Conservation (phyloP, 306 rosid genomes). For the Lotus japonicus region DNA sequence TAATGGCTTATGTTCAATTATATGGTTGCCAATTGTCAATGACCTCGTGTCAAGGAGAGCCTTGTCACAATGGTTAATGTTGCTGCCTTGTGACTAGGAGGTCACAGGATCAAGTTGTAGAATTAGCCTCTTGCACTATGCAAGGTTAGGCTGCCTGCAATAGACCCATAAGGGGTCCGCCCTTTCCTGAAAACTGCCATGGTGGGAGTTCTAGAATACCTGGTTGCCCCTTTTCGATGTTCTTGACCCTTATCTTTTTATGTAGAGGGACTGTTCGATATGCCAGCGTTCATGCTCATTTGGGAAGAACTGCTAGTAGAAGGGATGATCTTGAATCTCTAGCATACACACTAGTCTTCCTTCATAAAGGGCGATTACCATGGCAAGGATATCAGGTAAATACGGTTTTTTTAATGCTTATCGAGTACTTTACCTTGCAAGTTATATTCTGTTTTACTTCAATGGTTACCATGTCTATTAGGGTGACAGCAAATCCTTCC, state of each 20-base stretch:
- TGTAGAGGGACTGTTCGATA: slow-evolving; percentile 91
- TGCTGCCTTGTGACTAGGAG: too few relatives aligned
- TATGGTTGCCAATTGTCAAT: background rate
- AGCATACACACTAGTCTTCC: slow-evolving; percentile 90
- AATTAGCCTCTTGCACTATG: too few relatives aligned
- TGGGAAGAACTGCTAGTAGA: slow-evolving; percentile 98
- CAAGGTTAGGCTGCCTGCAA: too few relatives aligned
- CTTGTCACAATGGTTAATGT: too few relatives aligned
- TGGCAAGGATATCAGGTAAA: slow-evolving; percentile 96
- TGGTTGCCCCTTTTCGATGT: background rate
- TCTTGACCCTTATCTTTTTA: background rate
- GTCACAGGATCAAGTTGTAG: too few relatives aligned
- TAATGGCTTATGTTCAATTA: background rate
- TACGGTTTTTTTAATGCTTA: background rate
- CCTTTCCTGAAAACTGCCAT: too few relatives aligned
- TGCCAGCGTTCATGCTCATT: slow-evolving; percentile 96
- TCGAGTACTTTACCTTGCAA: background rate
- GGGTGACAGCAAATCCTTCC: slow-evolving; percentile 91
- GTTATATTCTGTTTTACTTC: background rate
- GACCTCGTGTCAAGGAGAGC: too few relatives aligned
- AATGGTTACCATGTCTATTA: slow-evolving; percentile 23
- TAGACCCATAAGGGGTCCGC: too few relatives aligned
- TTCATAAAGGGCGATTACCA: slow-evolving; percentile 84
- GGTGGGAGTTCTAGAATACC: too few relatives aligned
- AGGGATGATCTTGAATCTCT: slow-evolving; percentile 97